Percentiles rank a stretch among this genome's conserved stretches.
Evolutionary conservation across 2,329 filamentous ascomycete species (phyloP).

Genomic region (Colletotrichum sp.): DNA sequence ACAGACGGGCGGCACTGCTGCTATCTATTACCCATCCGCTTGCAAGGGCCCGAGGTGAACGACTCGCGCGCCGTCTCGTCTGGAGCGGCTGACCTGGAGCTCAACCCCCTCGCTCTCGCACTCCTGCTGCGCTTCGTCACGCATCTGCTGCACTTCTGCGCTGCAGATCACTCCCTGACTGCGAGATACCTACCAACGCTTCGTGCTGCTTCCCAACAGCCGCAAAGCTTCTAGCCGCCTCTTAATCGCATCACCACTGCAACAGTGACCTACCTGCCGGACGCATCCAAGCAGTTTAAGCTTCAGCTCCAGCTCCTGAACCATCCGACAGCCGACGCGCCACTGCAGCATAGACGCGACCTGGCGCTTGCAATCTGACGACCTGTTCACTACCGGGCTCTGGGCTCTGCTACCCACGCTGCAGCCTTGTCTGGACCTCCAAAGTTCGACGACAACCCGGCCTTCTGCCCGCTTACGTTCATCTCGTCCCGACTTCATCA

Average conservation of each 20-base stretch:
- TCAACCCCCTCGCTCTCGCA: neutral
- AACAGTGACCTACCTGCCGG: neutral
- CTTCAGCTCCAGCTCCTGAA: neutral
- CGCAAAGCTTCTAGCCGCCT: conserved; percentile 4
- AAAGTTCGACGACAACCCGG: neutral
- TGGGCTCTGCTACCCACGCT: neutral
- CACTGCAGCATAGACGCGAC: conserved; percentile 5
- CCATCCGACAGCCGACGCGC: neutral
- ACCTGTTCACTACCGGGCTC: neutral
- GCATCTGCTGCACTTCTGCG: neutral
- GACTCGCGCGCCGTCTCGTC: conserved; percentile 17
- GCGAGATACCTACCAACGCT: neutral
- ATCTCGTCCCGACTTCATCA: neutral
- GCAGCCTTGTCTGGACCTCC: neutral
- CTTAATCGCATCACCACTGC: neutral
- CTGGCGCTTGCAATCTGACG: neutral
- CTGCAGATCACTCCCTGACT: neutral
- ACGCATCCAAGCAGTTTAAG: neutral
- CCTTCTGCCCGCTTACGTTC: neutral
- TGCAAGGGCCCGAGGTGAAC: neutral
- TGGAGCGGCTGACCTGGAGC: neutral
- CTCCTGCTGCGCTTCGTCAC: neutral
- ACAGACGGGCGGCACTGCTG: neutral
- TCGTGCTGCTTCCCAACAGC: neutral
- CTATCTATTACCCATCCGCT: neutral